Evolutionary conservation across 148 eudicot species (phyloP).

Genomic region (Limonium bicolor): DNA sequence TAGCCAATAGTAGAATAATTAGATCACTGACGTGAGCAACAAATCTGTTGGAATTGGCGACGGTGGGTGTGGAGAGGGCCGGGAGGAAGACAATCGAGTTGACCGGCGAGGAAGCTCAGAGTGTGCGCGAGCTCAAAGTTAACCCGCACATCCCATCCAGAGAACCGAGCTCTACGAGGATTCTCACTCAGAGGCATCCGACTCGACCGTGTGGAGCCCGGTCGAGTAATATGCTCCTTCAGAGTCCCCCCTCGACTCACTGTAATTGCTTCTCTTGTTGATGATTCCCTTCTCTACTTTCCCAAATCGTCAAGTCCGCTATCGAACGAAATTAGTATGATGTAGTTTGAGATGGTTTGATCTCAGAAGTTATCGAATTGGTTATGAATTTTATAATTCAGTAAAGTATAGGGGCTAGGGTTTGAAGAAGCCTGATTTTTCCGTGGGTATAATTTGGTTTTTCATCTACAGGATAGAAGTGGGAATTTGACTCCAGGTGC

Average conservation of each 20-base stretch:
- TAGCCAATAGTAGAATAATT: too few relatives aligned
- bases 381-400: too few relatives aligned
- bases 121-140: constrained; percentile 17
- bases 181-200: constrained; percentile 38
- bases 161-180: constrained; percentile 35
- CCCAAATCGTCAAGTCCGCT: not conserved
- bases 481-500: constrained; percentile 49
- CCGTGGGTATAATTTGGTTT: not conserved
- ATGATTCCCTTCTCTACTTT: not conserved
- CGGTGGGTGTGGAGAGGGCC: constrained; percentile 25
- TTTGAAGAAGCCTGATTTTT: not conserved
- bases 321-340: not conserved
- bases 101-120: constrained; percentile 16
- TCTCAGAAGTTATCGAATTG: not conserved
- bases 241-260: constrained; percentile 48
- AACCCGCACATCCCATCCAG: constrained; percentile 24
- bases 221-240: constrained; percentile 36
- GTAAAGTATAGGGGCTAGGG: not conserved
- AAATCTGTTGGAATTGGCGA: too few relatives aligned
- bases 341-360: not conserved
- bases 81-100: constrained; percentile 16
- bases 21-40: too few relatives aligned
- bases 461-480: constrained; percentile 16
- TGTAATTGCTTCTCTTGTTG: constrained; percentile 19
- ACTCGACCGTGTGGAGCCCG: too few relatives aligned